Evolutionary conservation across 768 basidiomycete genomes (phyloP).

Genomic region (Botryobasidium botryosum): DNA sequence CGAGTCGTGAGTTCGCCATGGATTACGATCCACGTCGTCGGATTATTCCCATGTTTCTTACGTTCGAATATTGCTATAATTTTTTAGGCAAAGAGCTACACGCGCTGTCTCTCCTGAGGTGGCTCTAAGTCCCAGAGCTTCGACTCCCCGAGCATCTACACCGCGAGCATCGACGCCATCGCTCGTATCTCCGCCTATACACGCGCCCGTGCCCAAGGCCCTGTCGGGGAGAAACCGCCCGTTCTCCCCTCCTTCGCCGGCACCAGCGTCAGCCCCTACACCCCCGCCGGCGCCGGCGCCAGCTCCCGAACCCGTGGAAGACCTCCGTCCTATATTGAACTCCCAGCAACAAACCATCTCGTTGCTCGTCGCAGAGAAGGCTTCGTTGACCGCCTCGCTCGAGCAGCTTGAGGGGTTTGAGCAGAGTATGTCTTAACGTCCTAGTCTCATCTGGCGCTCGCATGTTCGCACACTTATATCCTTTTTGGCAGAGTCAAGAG

Average conservation of each 20-base stretch:
- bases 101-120: no score
- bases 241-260: background rate
- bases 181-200: conserved; percentile 3
- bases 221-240: background rate
- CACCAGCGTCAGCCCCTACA: background rate
- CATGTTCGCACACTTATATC: no score
- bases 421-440: no score
- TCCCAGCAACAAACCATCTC: conserved; percentile 54
- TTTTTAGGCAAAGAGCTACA: no score
- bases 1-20: no score
- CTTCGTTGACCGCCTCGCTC: conserved; percentile 34
- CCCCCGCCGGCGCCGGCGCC: background rate
- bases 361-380: conserved; percentile 60
- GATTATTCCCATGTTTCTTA: no score
- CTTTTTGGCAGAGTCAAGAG: no score
- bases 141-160: no score
- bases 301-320: conserved; percentile 1
- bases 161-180: conserved; percentile 6
- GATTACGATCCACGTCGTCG: no score
- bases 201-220: background rate
- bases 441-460: no score
- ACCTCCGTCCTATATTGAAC: conserved; percentile 9
- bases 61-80: no score
- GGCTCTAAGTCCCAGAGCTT: no score
- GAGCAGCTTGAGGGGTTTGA: conserved; percentile 44